Conservation (phyloP, 2,329 filamentous ascomycete species). For the Canariomyces notabilis region DNA sequence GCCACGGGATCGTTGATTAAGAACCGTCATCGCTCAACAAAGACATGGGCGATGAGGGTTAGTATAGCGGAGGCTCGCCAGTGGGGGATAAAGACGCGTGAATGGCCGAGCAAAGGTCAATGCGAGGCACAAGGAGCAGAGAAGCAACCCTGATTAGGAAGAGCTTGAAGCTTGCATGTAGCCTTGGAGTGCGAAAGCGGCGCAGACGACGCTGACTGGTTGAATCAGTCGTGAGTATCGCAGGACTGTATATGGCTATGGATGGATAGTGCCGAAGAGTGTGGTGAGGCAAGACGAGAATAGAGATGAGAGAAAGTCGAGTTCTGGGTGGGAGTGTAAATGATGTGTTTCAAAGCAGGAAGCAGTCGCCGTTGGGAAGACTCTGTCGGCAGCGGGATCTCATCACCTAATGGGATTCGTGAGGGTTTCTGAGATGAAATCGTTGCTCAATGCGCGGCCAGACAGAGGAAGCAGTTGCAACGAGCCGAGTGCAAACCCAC, state of each 20-base stretch:
- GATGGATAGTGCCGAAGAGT: background rate
- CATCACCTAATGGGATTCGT: background rate
- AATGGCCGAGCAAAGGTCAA: conserved; percentile 1
- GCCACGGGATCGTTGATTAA: conserved; percentile 42
- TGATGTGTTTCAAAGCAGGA: no score
- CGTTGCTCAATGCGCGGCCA: background rate
- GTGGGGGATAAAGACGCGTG: background rate
- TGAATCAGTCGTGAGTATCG: background rate
- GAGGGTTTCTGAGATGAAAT: background rate
- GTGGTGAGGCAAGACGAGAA: background rate
- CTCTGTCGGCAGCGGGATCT: background rate
- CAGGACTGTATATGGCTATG: background rate
- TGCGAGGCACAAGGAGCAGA: background rate
- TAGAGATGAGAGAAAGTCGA: background rate
- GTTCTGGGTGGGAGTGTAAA: background rate
- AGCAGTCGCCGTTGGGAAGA: background rate
- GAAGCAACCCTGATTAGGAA: conserved; percentile 6
- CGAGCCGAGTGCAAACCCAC: no score
- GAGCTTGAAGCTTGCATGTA: background rate
- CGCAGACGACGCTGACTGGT: background rate
- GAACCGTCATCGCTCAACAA: conserved; percentile 42
- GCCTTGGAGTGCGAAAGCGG: background rate
- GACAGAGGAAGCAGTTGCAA: background rate
- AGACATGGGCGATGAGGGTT: conserved; percentile 15
- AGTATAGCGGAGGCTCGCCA: no score